These are phyloP conservation scores for Spizellomyces punctatus DNA, from an alignment of 192 early-diverging fungal species.

Conservation along the genomic window DNA sequence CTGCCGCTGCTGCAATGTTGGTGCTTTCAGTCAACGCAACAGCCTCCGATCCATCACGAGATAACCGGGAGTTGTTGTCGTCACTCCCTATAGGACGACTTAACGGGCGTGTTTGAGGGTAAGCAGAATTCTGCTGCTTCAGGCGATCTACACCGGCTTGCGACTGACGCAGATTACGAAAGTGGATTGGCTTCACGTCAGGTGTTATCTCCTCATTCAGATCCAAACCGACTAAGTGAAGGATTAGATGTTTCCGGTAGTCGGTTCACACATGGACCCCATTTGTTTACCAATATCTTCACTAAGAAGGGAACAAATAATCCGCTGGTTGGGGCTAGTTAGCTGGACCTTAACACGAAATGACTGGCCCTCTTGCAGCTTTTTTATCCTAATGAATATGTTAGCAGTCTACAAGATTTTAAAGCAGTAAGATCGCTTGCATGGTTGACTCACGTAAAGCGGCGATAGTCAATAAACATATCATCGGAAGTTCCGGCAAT, in stretches of 20 bases:
- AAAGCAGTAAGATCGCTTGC: background rate
- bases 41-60: too few relatives aligned
- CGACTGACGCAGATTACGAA: conserved; percentile 14
- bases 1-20: too few relatives aligned
- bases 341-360: conserved; percentile 25
- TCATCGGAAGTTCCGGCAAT: conserved; percentile 31
- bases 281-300: conserved; percentile 22
- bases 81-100: too few relatives aligned
- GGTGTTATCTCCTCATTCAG: conserved; percentile 28
- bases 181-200: conserved; percentile 20
- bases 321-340: conserved; percentile 4
- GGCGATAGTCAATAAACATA: conserved; percentile 38
- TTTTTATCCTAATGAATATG: conserved; percentile 26
- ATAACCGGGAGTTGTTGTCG: too few relatives aligned
- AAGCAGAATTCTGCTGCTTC: too few relatives aligned
- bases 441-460: conserved; percentile 32
- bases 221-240: conserved; percentile 21
- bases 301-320: conserved; percentile 13
- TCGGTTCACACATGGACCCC: background rate
- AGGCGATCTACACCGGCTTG: background rate
- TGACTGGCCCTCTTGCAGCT: conserved; percentile 33
- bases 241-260: background rate
- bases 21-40: too few relatives aligned
- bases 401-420: background rate
- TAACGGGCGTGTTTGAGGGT: too few relatives aligned